Evolutionary conservation across 2,329 filamentous ascomycete species (phyloP), one percentile per base, ranked within the genome.

Genomic region (Ascosphaera apis): DNA sequence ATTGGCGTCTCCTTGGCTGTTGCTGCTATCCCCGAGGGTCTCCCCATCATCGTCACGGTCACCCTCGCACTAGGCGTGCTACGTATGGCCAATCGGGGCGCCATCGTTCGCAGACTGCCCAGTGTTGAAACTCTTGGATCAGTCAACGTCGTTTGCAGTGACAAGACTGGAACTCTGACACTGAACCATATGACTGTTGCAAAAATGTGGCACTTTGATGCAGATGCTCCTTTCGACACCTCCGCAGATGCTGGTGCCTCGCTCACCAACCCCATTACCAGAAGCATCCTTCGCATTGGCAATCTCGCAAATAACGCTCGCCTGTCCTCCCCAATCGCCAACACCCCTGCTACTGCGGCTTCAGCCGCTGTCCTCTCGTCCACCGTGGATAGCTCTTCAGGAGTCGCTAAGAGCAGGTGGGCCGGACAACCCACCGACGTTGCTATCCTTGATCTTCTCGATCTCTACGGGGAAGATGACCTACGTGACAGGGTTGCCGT

Each of bases 91-190:
- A 82, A 75, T 49, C 73, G 86, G 47, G 81, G 91, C 52, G 88
- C 88, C 6, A 98, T 98, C 52, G 86, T 98, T 40, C 77, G 88
- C 45, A 76, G 80, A 50, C 76, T 98, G 57, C 91, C 91, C 15
- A 95, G 88, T 54, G 91, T 98, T 6, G 88, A 98, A 54, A 98
- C 88, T 0, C 61, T 98, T 3, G 91, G 91, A 6, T 93, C 84
- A n/a, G 88, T 98, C 40, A 98, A 95, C 48, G 84, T 98, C n/a
- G 82, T 98, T 4, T 98, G 91, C 60, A 93, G 83, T 45, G 88
- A 98, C 62, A 98, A 98, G 60, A 98, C 88, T 31, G 82, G 86
- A 21, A 98, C 88, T 1, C 61, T 98, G 41, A 98, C 88, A 0
- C 83, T 84, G 51, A 98, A 95, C 51, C 88, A 98, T 52, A 95